A percentile compares a stretch with the other conserved stretches of the same genome.
Evolutionary conservation across 1,284 basidiomycete species (phyloP).

Genomic region (Ganoderma leucocontextum): DNA sequence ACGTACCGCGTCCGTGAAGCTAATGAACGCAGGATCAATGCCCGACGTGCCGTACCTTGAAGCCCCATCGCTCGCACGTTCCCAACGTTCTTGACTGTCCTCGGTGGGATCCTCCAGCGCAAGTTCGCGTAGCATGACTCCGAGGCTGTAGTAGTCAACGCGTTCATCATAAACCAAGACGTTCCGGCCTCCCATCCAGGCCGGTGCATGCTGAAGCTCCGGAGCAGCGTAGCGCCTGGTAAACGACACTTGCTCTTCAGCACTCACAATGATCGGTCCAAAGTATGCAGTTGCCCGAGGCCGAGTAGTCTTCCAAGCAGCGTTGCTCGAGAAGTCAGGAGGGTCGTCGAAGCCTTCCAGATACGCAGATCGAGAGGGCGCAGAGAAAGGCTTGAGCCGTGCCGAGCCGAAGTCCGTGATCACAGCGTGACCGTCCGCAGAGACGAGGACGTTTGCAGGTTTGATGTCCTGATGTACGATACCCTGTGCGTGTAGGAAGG

Average conservation of each 20-base stretch:
- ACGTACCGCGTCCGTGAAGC: constrained; percentile 26
- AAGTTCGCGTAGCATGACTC: constrained; percentile 32
- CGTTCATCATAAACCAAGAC: constrained; percentile 34
- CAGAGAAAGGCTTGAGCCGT: constrained; percentile 36
- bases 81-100: constrained; percentile 19
- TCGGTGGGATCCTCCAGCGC: constrained; percentile 20
- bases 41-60: background rate
- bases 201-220: constrained; percentile 29
- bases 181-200: constrained; percentile 18
- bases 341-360: background rate
- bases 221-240: constrained; percentile 34
- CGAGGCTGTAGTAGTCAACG: constrained; percentile 34
- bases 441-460: constrained; percentile 70
- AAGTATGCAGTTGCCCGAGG: constrained; percentile 10
- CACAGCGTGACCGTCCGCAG: constrained; percentile 55
- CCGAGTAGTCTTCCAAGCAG: background rate
- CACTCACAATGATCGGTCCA: constrained; percentile 25
- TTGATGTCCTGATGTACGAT: constrained; percentile 76
- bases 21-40: constrained; percentile 30
- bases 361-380: background rate
- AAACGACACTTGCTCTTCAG: constrained; percentile 33
- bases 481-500: constrained; percentile 43
- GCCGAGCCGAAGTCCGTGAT: constrained; percentile 69
- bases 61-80: constrained; percentile 25
- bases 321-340: constrained; percentile 17